A percentile compares a stretch with the other conserved stretches of the same genome.
phyloP scores from a whole-genome alignment of 2,329 filamentous ascomycete genomes.

The Penicillium glabrum region DNA sequence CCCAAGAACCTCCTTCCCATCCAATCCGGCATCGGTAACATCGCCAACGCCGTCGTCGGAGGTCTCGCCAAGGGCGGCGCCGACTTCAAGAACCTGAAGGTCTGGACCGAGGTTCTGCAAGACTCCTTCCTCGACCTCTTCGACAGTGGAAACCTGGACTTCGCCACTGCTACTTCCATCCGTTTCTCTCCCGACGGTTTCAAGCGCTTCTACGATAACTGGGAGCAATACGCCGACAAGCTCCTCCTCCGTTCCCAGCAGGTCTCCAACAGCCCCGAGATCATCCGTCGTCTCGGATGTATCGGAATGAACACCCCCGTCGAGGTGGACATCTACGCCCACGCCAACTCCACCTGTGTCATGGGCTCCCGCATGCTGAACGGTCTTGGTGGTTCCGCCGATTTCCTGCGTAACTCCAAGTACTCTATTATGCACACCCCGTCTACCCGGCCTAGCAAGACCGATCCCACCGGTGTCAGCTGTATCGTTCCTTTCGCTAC shows the following conservation, averaged over 20 bases:
- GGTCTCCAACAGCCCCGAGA: conserved; percentile 86
- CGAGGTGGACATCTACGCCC: conserved; percentile 91
- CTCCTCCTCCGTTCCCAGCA: conserved; percentile 84
- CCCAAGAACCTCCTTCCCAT: conserved; percentile 75
- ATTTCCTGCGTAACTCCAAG: conserved; percentile 76
- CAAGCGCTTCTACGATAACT: conserved; percentile 85
- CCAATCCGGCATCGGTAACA: conserved; percentile 89
- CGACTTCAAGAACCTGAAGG: conserved; percentile 83
- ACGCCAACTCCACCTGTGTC: conserved; percentile 87
- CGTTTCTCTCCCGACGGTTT: conserved; percentile 90
- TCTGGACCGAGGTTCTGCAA: conserved; percentile 92
- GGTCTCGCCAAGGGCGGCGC: conserved; percentile 71
- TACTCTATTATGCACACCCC: conserved; percentile 95
- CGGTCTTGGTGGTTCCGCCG: conserved; percentile 76
- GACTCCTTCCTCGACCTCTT: conserved; percentile 92
- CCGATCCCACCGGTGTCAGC: conserved; percentile 75
- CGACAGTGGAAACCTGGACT: conserved; percentile 82
- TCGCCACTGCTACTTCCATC: conserved; percentile 85
- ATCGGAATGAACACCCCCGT: conserved; percentile 96
- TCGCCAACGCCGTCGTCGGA: conserved; percentile 87
- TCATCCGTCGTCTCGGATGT: conserved; percentile 81
- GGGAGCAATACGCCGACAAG: conserved; percentile 76
- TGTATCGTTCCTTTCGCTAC: conserved; percentile 95
- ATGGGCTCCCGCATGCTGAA: conserved; percentile 88
- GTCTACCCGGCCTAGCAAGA: conserved; percentile 75